phyloP scores from a whole-genome alignment of 2,329 filamentous ascomycete genomes.

The Colletotrichum tanaceti region DNA sequence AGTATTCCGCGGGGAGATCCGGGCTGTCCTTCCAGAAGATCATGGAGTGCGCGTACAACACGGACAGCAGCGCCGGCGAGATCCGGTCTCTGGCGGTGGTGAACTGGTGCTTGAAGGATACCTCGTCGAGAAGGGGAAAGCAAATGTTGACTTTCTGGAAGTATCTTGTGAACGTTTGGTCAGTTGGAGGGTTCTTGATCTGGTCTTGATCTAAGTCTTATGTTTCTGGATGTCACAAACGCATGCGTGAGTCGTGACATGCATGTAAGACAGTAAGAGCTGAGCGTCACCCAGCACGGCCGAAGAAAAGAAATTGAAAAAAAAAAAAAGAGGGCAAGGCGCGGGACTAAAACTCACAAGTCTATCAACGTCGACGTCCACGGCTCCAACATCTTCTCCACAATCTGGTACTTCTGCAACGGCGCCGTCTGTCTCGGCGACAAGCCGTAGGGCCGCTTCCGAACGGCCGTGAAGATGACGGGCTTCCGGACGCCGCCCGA shows the following conservation, averaged over 20 bases:
- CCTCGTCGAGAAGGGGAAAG: slow-evolving; percentile 69
- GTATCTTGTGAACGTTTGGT: slow-evolving; percentile 54
- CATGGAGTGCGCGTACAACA: slow-evolving; percentile 68
- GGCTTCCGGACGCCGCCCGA: slow-evolving; percentile 44
- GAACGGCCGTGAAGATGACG: slow-evolving; percentile 60
- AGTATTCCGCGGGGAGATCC: slow-evolving; percentile 56
- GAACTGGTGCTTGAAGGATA: slow-evolving; percentile 63
- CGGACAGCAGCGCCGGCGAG: slow-evolving; percentile 67
- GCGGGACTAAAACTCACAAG: slow-evolving; percentile 49
- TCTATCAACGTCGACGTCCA: slow-evolving; percentile 63
- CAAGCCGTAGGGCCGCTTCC: slow-evolving; percentile 58
- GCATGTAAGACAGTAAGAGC: too few relatives aligned
- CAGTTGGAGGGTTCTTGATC: not conserved
- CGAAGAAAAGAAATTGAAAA: accelerated
- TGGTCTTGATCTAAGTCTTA: not conserved
- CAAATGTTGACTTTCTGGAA: slow-evolving; percentile 67
- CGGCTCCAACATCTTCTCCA: slow-evolving; percentile 70
- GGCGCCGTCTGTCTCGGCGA: slow-evolving; percentile 52
- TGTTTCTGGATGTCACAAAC: not conserved
- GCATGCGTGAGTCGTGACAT: not conserved
- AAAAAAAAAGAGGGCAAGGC: too few relatives aligned
- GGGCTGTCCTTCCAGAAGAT: slow-evolving; percentile 67
- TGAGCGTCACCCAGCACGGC: not conserved
- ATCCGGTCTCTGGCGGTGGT: slow-evolving; percentile 58
- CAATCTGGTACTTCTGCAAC: slow-evolving; percentile 62